These are phyloP conservation scores for Ophiostoma australiae DNA, from an alignment of 2,329 filamentous ascomycete species.

Conservation along the genomic window DNA sequence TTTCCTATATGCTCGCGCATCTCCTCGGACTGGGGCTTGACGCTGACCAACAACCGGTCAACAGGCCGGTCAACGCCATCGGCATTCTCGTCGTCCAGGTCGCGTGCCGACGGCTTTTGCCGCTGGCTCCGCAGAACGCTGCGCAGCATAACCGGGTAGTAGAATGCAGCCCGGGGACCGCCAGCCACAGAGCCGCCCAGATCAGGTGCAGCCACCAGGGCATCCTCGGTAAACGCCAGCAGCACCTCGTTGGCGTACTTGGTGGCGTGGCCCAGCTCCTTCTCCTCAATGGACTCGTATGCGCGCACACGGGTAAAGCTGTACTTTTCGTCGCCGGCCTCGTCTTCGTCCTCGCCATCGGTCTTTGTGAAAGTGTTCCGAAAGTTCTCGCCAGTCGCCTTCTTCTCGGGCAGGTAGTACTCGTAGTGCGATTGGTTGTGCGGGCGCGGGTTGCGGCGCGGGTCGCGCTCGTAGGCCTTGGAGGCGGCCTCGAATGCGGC, in stretches of 20 bases:
- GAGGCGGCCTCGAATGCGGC: slow-evolving; percentile 46
- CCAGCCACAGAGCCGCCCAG: slow-evolving; percentile 38
- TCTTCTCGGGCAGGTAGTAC: slow-evolving; percentile 55
- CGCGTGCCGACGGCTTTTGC: slow-evolving; percentile 49
- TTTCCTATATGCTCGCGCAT: slow-evolving; percentile 48
- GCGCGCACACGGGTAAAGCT: slow-evolving; percentile 57
- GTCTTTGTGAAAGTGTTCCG: slow-evolving; percentile 56
- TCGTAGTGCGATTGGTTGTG: slow-evolving; percentile 60
- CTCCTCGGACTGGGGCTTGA: slow-evolving; percentile 53
- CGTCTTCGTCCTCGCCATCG: slow-evolving; percentile 49
- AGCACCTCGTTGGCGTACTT: slow-evolving; percentile 63
- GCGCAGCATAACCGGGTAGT: slow-evolving; percentile 64
- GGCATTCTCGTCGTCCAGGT: slow-evolving; percentile 38
- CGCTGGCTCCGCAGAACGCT: slow-evolving; percentile 58
- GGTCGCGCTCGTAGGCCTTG: slow-evolving; percentile 54
- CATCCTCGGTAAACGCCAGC: slow-evolving; percentile 52
- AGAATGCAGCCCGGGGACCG: slow-evolving; percentile 56
- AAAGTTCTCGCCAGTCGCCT: slow-evolving; percentile 49
- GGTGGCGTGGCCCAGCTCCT: slow-evolving; percentile 50
- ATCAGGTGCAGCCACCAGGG: slow-evolving; percentile 31
- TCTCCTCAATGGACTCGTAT: slow-evolving; percentile 59
- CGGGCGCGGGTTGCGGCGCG: slow-evolving; percentile 51
- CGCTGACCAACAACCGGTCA: slow-evolving; percentile 52
- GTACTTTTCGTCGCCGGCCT: slow-evolving; percentile 48
- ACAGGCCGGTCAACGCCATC: slow-evolving; percentile 41